Conservation (phyloP, 306 rosid genomes). For the Prunus mume region DNA sequence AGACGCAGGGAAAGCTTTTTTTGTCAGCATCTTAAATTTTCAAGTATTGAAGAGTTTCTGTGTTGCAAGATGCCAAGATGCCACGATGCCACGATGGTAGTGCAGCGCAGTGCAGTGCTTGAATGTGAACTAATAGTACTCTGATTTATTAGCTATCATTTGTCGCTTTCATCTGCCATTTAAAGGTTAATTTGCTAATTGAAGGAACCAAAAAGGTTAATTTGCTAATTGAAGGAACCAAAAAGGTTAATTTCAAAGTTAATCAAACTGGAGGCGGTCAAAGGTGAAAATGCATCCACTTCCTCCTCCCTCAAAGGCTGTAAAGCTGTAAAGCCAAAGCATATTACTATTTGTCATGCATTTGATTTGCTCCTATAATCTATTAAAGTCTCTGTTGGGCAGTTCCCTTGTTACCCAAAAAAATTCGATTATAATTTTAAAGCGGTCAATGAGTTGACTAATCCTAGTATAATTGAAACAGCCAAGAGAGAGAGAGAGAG, state of each 20-base stretch:
- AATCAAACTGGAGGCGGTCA: not conserved
- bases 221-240: not conserved
- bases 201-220: not conserved
- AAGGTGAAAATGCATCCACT: not conserved
- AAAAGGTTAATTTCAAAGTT: not conserved
- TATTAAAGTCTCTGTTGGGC: not conserved
- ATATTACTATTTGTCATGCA: not conserved
- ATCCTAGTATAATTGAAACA: not conserved
- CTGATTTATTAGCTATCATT: not conserved
- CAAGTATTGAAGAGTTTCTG: not conserved
- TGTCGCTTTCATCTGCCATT: constrained; percentile 2
- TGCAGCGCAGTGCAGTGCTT: not conserved
- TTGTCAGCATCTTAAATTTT: constrained; percentile 18
- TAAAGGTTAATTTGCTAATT: not conserved
- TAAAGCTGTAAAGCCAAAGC: not conserved
- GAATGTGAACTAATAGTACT: too few relatives aligned
- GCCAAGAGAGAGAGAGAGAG: too few relatives aligned
- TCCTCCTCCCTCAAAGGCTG: not conserved
- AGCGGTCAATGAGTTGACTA: not conserved
- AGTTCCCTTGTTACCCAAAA: too few relatives aligned
- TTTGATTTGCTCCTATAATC: not conserved
- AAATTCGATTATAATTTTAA: not conserved
- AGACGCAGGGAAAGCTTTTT: constrained; percentile 21
- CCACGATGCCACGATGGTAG: not conserved
- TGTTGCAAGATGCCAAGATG: not conserved